Evolutionary conservation across 495 filamentous ascomycete genomes (phyloP), one percentile per base, ranked within the genome.

Genomic region (Penicillium macrosclerotiorum): DNA sequence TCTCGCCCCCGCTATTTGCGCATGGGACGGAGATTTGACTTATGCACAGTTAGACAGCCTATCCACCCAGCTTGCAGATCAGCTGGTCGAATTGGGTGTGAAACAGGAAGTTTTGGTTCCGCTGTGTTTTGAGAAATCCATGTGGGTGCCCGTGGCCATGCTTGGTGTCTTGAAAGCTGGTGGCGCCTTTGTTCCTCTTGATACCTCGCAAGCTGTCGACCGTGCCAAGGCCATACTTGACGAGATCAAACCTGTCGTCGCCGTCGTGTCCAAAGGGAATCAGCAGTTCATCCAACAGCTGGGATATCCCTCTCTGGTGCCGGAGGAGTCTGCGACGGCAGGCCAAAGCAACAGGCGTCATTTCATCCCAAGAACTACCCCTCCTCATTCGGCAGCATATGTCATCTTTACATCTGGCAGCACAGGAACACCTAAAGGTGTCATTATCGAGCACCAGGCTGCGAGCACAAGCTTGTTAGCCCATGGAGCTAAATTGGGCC

Each of bases 371-470:
- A n/a, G n/a, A n/a, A n/a, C n/a, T n/a, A n/a, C n/a, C n/a, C n/a
- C n/a, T n/a, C n/a, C n/a, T n/a, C n/a, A n/a, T n/a, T n/a, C n/a
- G n/a, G 25, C 25, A 5, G 25, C 25, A 11, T 64, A 41, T 46
- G 24, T 60, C 8, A 58, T 74, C 22, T 73, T 67, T 42, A 72
- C 69, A 0, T 68, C 64, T 12, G 70, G 70, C 2, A 65, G 54
- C 13, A 73, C 69, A 5, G 68, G 68, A n/a, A 61, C 52, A 32
- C 68, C 69, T 9, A 73, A 71, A 52, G 76, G 72, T 2, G 65
- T 75, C 14, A 54, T 75, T 3, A 50, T 37, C n/a, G 20, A 9
- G 8, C 34, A 37, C 12, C 13, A 12, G 34, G 34, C 34, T 1
- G 72, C 16, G 43, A 57, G 20, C 72, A 77, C 48, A 8, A 52